Evolutionary conservation across 2,329 filamentous ascomycete genomes (phyloP).

Genomic region (Xylaria sp.): DNA sequence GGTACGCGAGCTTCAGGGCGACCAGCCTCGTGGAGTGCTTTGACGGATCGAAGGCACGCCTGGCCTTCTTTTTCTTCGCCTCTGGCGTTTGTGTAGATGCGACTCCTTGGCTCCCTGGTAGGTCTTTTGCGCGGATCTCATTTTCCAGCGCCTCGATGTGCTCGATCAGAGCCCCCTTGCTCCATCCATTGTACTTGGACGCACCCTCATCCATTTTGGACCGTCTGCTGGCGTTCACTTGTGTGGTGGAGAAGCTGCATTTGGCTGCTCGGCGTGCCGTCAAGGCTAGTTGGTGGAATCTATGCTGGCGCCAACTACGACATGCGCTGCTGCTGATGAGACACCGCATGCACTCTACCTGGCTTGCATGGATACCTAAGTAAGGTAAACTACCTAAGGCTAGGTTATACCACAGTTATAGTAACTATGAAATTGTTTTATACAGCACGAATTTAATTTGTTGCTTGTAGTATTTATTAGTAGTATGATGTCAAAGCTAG

Average conservation of each 20-base stretch:
- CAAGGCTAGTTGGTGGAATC: constrained; percentile 30
- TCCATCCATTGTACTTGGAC: constrained; percentile 72
- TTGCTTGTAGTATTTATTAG: not conserved
- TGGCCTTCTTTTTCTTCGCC: constrained; percentile 50
- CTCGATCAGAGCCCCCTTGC: constrained; percentile 72
- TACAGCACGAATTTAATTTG: not conserved
- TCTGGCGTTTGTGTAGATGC: constrained; percentile 3
- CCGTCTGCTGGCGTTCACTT: constrained; percentile 12
- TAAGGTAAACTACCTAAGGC: not conserved
- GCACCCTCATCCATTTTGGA: constrained; percentile 44
- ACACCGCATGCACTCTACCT: constrained; percentile 41
- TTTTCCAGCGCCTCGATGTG: constrained; percentile 75
- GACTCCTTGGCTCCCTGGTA: not conserved
- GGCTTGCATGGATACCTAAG: no score
- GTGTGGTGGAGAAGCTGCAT: constrained; percentile 41
- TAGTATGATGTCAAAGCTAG: not conserved
- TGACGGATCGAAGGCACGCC: constrained; percentile 75
- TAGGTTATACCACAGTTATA: not conserved
- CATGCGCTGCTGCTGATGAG: constrained; percentile 34
- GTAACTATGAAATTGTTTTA: not conserved
- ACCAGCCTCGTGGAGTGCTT: constrained; percentile 86
- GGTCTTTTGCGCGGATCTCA: constrained; percentile 51
- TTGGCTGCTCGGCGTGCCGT: constrained; percentile 28
- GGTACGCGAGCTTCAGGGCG: constrained; percentile 91
- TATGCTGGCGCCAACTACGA: constrained; percentile 40